A percentile compares a stretch with the other conserved stretches of the same genome.
phyloP scores from a whole-genome alignment of 2,329 filamentous ascomycete species.

The Fusarium torreyae region DNA sequence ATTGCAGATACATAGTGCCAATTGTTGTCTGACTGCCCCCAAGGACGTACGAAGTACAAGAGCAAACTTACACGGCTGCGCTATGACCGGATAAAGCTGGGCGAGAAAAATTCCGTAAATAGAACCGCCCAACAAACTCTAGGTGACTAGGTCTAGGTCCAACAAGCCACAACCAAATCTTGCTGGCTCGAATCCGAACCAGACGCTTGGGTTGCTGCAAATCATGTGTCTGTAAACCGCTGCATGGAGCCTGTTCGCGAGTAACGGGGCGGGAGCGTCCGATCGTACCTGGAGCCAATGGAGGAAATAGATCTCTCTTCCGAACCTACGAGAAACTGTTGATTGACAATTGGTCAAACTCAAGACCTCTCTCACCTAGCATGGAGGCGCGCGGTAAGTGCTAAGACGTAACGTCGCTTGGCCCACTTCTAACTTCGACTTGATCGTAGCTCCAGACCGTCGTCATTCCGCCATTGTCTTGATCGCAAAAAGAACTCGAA shows the following conservation, averaged over 20 bases:
- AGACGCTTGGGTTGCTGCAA: slow-evolving; percentile 51
- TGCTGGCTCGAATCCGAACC: slow-evolving; percentile 43
- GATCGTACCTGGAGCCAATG: slow-evolving; percentile 49
- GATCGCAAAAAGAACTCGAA: slow-evolving; percentile 32
- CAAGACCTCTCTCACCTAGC: slow-evolving; percentile 14
- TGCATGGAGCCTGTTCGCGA: slow-evolving; percentile 48
- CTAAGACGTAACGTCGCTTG: slow-evolving; percentile 9
- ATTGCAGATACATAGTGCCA: slow-evolving; percentile 22
- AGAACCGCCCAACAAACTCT: slow-evolving; percentile 39
- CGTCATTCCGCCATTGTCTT: slow-evolving; percentile 19
- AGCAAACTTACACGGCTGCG: slow-evolving; percentile 23
- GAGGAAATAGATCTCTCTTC: slow-evolving; percentile 39
- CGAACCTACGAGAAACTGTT: slow-evolving; percentile 34
- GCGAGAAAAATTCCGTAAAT: slow-evolving; percentile 34
- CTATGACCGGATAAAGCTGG: slow-evolving; percentile 36
- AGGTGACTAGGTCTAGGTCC: slow-evolving; percentile 10
- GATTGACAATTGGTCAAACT: slow-evolving; percentile 38
- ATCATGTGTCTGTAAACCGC: slow-evolving; percentile 52
- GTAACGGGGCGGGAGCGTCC: slow-evolving; percentile 42
- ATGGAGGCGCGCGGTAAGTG: slow-evolving; percentile 27
- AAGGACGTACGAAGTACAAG: slow-evolving; percentile 11
- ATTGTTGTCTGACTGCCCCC: slow-evolving; percentile 19
- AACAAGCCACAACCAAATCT: slow-evolving; percentile 28
- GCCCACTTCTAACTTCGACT: slow-evolving; percentile 25
- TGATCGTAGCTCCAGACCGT: slow-evolving; percentile 14